Evolutionary conservation across 2,329 filamentous ascomycete genomes (phyloP).

Genomic region (Colletotrichum destructivum): DNA sequence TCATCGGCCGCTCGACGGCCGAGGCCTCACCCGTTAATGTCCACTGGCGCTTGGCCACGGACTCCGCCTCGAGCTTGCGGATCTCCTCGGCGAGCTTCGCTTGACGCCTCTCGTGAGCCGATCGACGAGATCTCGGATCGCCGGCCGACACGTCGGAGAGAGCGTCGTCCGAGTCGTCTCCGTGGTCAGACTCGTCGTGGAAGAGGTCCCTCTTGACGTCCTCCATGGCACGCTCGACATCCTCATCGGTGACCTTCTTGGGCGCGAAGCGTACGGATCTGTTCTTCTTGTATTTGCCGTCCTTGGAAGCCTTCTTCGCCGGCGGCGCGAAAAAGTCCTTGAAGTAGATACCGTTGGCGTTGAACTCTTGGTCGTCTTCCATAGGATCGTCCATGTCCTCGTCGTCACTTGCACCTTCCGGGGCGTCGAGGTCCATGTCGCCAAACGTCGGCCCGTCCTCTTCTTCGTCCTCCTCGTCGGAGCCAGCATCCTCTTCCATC

Average conservation of each 20-base stretch:
- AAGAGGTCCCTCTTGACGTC: slow-evolving; percentile 93
- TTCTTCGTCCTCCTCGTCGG: slow-evolving; percentile 68
- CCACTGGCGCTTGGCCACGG: slow-evolving; percentile 93
- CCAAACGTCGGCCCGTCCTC: slow-evolving; percentile 88
- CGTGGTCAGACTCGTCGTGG: slow-evolving; percentile 78
- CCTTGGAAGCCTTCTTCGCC: slow-evolving; percentile 74
- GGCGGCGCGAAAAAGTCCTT: slow-evolving; percentile 95
- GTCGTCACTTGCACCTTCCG: slow-evolving; percentile 78
- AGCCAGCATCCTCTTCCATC: slow-evolving; percentile 49
- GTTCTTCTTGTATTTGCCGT: slow-evolving; percentile 55
- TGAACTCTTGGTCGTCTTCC: slow-evolving; percentile 68
- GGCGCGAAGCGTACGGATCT: slow-evolving; percentile 59
- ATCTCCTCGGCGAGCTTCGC: slow-evolving; percentile 92
- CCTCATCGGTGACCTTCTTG: slow-evolving; percentile 69
- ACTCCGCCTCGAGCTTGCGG: slow-evolving; percentile 88
- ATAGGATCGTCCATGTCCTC: slow-evolving; percentile 72
- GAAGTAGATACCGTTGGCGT: slow-evolving; percentile 92
- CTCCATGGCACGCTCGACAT: slow-evolving; percentile 86
- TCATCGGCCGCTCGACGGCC: slow-evolving; percentile 85
- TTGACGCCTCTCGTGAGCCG: slow-evolving; percentile 88
- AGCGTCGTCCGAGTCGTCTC: slow-evolving; percentile 74
- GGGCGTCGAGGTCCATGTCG: slow-evolving; percentile 80
- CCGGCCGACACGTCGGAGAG: slow-evolving; percentile 77
- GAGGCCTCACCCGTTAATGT: slow-evolving; percentile 89
- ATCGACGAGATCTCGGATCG: slow-evolving; percentile 81